Evolutionary conservation across 495 filamentous ascomycete genomes (phyloP).

Genomic region (Poronia punctata): DNA sequence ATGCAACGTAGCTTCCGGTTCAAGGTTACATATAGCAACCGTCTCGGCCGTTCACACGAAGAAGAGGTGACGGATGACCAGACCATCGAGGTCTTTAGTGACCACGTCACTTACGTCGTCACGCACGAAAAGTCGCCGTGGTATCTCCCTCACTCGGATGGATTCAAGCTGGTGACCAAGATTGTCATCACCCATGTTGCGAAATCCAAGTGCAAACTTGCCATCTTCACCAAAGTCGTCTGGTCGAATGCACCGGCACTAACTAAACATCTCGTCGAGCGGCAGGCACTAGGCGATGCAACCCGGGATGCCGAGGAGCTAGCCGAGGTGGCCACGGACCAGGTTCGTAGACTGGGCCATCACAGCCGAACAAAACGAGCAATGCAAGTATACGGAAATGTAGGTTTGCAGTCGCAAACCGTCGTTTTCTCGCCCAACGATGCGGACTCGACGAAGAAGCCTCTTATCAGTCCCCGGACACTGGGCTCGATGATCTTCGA

Average conservation of each 20-base stretch:
- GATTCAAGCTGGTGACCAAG: constrained; percentile 81
- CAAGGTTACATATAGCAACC: constrained; percentile 58
- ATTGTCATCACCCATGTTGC: constrained; percentile 88
- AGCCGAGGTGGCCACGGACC: constrained; percentile 75
- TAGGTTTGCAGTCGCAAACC: constrained; percentile 64
- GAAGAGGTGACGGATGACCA: constrained; percentile 74
- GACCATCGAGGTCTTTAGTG: constrained; percentile 83
- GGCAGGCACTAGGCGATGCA: constrained; percentile 72
- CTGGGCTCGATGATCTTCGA: constrained; percentile 64
- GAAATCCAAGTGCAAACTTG: constrained; percentile 86
- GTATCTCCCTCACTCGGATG: constrained; percentile 75
- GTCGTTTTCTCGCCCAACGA: constrained; percentile 54
- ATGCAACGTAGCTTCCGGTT: constrained; percentile 76
- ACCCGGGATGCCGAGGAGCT: constrained; percentile 79
- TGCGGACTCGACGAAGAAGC: constrained; percentile 31
- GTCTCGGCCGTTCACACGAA: constrained; percentile 53
- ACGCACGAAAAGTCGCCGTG: constrained; percentile 83
- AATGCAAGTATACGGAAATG: constrained; percentile 79
- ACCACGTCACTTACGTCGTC: constrained; percentile 92
- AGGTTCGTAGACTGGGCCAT: constrained; percentile 73
- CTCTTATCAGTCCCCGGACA: constrained; percentile 59
- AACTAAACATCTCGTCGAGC: constrained; percentile 67
- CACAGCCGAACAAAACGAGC: constrained; percentile 85
- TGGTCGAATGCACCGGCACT: constrained; percentile 66
- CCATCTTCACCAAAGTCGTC: constrained; percentile 78